These are phyloP conservation scores for Tricholoma bakamatsutake DNA, from an alignment of 768 basidiomycete genomes.

Conservation along the genomic window DNA sequence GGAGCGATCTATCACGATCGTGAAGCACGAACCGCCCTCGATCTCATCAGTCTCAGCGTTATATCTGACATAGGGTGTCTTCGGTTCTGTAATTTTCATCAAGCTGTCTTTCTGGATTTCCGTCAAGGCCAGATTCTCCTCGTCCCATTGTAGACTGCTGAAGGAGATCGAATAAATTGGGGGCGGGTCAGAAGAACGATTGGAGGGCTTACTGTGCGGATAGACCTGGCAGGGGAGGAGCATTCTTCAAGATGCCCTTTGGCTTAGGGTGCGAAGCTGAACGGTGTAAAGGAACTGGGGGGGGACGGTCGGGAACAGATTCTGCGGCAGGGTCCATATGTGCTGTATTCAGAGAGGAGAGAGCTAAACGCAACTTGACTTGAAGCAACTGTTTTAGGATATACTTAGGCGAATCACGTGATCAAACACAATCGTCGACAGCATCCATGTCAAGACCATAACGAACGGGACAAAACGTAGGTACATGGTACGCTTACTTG, in stretches of 20 bases:
- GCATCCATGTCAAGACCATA: too few species aligned
- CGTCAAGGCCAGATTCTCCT: conserved; percentile 86
- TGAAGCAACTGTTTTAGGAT: too few species aligned
- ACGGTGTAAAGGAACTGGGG: conserved; percentile 47
- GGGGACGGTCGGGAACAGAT: conserved; percentile 34
- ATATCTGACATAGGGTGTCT: conserved; percentile 93
- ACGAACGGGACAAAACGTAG: not conserved
- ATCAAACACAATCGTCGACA: too few species aligned
- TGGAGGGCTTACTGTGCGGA: conserved; percentile 39
- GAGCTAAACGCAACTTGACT: too few species aligned
- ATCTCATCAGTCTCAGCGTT: conserved; percentile 81
- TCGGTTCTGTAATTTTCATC: conserved; percentile 98
- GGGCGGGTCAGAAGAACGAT: not conserved
- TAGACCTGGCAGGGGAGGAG: conserved; percentile 38
- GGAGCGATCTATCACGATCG: conserved; percentile 1
- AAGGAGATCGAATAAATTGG: conserved; percentile 8
- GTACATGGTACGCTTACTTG: not conserved
- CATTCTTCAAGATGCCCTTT: conserved; percentile 88
- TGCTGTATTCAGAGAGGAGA: not conserved
- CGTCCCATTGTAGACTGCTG: conserved; percentile 88
- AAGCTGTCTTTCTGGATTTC: conserved; percentile 93
- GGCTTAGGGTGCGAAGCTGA: conserved; percentile 68
- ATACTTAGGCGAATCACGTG: too few species aligned
- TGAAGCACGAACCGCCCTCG: conserved; percentile 61
- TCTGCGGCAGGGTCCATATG: conserved; percentile 11